Evolutionary conservation across 331 rosid species (phyloP), one percentile per base, ranked within the genome.

Genomic region (Phaseolus coccineus): DNA sequence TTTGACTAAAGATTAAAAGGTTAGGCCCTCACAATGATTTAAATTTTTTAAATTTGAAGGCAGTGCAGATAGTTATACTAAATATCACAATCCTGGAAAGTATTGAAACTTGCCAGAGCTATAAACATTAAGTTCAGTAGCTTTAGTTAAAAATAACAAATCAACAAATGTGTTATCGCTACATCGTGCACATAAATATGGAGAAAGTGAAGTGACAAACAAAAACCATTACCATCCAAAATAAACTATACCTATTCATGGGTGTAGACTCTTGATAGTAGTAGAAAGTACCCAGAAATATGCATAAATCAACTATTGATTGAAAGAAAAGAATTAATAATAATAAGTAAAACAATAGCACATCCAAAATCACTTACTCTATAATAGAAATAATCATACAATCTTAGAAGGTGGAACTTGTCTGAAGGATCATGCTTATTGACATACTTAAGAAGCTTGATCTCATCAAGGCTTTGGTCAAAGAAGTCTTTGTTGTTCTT

Each of bases 401-500:
- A 87, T 48, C 99, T 94, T 69, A 96, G 96, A 84, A 96, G 73
- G 90, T 96, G 99, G 76, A 89, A 90, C 91, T 93, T 96, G 88
- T 93, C 99, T 30, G 76, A 93, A 48, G 99, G 99, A 84, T 96
- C 99, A 74, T 96, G 97, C 89, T 90, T 96, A 78, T 96, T 96
- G 83, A 96, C 93, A 72, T 91, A 93, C 91, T 96, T 96, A 83
- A 96, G 98, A 79, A 96, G 99, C 93, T 96, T 96, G 86, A 96
- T 93, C 90, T 96, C 99, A 75, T 96, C 99, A 81, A 96, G 98
- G 82, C 98, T 96, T 85, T 96, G 99, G 80, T 96, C 98, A 89
- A 96, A 96, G 81, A 96, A 96, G 87, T 96, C 99, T 81, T 96
- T 96, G 95, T 96, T 96, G 96, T 96, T 96, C 90, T 96, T 96